A percentile compares a stretch with the other conserved stretches of the same genome.
Evolutionary conservation across 1,139 yeast genomes (phyloP).

Genomic region (Taiozyma onychis): DNA sequence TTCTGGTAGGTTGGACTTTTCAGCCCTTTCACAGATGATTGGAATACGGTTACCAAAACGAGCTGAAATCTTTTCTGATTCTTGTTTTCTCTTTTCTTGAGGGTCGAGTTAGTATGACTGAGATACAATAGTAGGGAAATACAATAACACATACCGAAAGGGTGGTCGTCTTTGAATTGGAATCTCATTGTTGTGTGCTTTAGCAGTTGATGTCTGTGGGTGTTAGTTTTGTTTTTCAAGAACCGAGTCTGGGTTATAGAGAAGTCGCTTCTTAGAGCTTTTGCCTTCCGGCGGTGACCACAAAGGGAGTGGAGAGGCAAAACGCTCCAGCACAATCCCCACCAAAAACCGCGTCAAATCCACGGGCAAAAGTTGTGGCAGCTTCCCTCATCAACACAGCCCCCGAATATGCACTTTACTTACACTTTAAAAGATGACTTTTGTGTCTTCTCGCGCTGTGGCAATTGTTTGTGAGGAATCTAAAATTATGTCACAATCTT

Average conservation of each 20-base stretch:
- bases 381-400: not conserved
- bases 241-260: not conserved
- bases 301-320: not conserved
- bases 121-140: not conserved
- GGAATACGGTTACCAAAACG: slow-evolving; percentile 93
- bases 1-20: slow-evolving; percentile 92
- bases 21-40: slow-evolving; percentile 95
- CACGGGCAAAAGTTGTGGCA: not conserved
- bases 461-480: not conserved
- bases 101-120: slow-evolving; percentile 13
- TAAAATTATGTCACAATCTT: not conserved
- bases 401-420: not conserved
- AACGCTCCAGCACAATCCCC: not conserved
- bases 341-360: not conserved
- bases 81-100: slow-evolving; percentile 89
- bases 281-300: not conserved
- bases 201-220: not conserved
- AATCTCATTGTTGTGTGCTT: slow-evolving; percentile 54
- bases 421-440: not conserved
- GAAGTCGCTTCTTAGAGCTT: not conserved
- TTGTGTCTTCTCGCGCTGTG: not conserved
- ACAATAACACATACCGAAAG: slow-evolving; percentile 57
- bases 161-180: slow-evolving; percentile 88
- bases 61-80: slow-evolving; percentile 85
- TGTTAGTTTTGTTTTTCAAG: not conserved